These are phyloP conservation scores for Berkeleyomyces rouxiae DNA, from an alignment of 2,329 filamentous ascomycete species.

Conservation along the genomic window DNA sequence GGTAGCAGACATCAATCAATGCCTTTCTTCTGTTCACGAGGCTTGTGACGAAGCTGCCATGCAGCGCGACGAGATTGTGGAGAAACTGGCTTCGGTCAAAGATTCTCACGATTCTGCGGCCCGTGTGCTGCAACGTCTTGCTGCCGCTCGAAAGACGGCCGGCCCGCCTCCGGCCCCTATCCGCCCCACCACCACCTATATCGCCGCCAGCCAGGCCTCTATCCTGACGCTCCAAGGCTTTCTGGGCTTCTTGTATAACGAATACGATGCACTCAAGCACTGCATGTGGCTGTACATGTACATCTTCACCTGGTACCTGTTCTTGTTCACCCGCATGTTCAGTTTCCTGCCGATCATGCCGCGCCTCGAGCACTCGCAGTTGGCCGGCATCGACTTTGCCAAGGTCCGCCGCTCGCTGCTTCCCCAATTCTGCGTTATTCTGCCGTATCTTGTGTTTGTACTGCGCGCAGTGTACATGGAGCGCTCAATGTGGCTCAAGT, in stretches of 20 bases:
- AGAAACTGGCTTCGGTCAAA: not conserved
- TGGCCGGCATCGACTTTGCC: not conserved
- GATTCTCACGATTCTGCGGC: not conserved
- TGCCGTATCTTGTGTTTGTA: not conserved
- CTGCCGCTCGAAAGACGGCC: not conserved
- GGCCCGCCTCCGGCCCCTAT: not conserved
- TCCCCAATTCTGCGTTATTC: not conserved
- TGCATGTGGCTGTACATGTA: not conserved
- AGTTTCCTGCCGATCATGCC: not conserved
- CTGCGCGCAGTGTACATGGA: not conserved
- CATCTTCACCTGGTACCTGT: not conserved
- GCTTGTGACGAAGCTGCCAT: not conserved
- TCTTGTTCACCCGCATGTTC: not conserved
- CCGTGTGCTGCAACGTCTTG: not conserved
- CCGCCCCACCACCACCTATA: not conserved
- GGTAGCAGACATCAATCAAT: no score
- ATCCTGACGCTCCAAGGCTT: not conserved
- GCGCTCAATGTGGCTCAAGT: not conserved
- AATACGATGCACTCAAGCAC: not conserved
- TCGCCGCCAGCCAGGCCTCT: not conserved
- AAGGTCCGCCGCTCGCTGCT: not conserved
- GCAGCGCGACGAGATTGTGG: not conserved
- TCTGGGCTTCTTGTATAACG: not conserved
- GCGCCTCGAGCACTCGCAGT: not conserved
- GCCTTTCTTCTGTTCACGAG: no score